Base-by-base conservation (phyloP, 2,329 filamentous ascomycete species). In the Colletotrichum sp. region DNA sequence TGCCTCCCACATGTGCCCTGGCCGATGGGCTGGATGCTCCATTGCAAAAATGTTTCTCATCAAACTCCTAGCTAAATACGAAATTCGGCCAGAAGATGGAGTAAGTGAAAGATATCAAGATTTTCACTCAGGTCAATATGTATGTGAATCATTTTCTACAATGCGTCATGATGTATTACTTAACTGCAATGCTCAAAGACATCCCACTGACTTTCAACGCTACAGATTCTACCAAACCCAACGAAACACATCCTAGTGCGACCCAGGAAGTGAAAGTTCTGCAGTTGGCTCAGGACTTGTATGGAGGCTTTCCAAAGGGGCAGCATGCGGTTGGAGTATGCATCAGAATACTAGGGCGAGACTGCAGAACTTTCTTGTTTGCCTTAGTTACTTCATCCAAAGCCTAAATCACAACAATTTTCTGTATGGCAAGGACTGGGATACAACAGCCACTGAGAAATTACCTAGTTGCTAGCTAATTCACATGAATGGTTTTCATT, bases 31-130 rank as follows among this genome's bases (percentile, higher is more conserved):
- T 25, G 73, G 73, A 9, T 76, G 73, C 19, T 73, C 73, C n/a
- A 76, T 76, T 36, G 73, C 73, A 15, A 76, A 76, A 34, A 76
- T 76, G 73, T 73, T 76, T 13, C 73, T 76, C 27, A 72, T 76
- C 39, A 76, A 76, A 34, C 69, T 76, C 6, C 59, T 76, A 3
- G 15, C 64, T 9, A 16, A 59, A 6, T 69, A 65, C 16, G 13
- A 65, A 19, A 65, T 76, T 9, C 22, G 34, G 12, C 73, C 64
- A 6, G 73, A 76, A n/a, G 57, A 76, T 7, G 70, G 70, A 6
- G 64, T 29, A 29, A 76, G 39, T 5, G 70, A 73, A 34, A 64
- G 73, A n/a, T 76, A 76, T 19, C 8, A n/a, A n/a, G 70, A 76
- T 8, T 6, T 69, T 4, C 73, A 76, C 19, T 76, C 59, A 5